These are phyloP conservation scores for Lagenidium giganteum DNA, from an alignment of 352 stramenopile genomes.

Conservation along the genomic window DNA sequence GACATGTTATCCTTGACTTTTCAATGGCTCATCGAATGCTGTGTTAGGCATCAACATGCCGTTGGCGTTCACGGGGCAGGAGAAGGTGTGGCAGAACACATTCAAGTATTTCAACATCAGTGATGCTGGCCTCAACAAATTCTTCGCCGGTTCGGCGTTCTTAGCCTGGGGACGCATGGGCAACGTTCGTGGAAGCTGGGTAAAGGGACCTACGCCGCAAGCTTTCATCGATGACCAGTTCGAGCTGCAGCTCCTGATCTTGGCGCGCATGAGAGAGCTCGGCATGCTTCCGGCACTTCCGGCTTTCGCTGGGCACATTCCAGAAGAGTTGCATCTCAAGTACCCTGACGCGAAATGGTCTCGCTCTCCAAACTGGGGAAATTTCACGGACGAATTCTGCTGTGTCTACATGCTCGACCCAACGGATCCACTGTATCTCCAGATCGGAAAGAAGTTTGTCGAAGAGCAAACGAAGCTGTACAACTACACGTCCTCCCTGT, in stretches of 20 bases:
- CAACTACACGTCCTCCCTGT: conserved; percentile 52
- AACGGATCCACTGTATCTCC: conserved; percentile 64
- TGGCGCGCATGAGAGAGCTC: conserved; percentile 65
- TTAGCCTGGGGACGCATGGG: conserved; percentile 81
- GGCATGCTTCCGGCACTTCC: conserved; percentile 82
- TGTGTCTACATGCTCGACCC: conserved; percentile 72
- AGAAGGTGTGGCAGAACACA: conserved; percentile 79
- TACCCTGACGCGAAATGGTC: conserved; percentile 66
- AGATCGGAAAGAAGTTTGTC: conserved; percentile 68
- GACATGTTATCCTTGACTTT: background rate
- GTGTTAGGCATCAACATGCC: conserved; percentile 84
- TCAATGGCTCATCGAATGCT: background rate
- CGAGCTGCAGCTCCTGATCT: conserved; percentile 57
- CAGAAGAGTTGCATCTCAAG: conserved; percentile 52
- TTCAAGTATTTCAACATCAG: conserved; percentile 72
- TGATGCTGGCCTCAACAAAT: conserved; percentile 60
- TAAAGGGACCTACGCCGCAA: conserved; percentile 64
- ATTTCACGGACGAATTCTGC: conserved; percentile 60
- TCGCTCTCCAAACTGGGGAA: conserved; percentile 62
- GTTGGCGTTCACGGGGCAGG: conserved; percentile 79
- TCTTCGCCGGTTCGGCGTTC: conserved; percentile 82
- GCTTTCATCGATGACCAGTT: conserved; percentile 75
- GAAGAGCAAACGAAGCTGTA: conserved; percentile 43
- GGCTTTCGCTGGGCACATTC: conserved; percentile 79
- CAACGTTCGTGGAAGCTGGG: conserved; percentile 75